Percentiles rank a stretch among this genome's conserved stretches.
Evolutionary conservation across 1,284 basidiomycete species (phyloP).

Genomic region (Meira nashicola): DNA sequence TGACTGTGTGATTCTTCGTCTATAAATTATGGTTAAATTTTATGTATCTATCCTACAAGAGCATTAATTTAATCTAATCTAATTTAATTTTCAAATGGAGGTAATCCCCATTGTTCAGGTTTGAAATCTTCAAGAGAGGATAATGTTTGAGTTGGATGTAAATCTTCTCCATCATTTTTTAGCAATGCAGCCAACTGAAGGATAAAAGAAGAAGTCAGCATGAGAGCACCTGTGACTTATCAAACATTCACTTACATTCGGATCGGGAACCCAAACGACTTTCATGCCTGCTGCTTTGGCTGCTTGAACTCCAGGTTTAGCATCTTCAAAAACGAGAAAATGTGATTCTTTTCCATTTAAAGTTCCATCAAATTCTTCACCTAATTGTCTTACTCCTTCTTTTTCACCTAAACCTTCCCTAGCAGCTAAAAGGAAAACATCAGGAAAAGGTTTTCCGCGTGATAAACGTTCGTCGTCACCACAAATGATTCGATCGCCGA

Average conservation of each 20-base stretch:
- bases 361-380: conserved; percentile 30
- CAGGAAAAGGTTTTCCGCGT: conserved; percentile 50
- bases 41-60: too few species aligned
- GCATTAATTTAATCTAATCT: too few species aligned
- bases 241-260: conserved; percentile 20
- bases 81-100: conserved; percentile 23
- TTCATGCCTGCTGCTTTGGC: conserved; percentile 49
- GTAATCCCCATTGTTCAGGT: conserved; percentile 46
- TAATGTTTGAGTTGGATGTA: conserved; percentile 42
- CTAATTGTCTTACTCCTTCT: conserved; percentile 26
- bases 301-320: conserved; percentile 46
- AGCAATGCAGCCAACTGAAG: too few species aligned
- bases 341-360: conserved; percentile 37
- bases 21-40: too few species aligned
- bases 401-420: conserved; percentile 32
- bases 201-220: neutral
- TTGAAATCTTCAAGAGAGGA: conserved; percentile 44
- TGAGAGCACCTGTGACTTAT: neutral
- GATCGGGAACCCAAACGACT: conserved; percentile 51
- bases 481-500: conserved; percentile 41
- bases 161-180: conserved; percentile 20
- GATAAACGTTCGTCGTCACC: conserved; percentile 45
- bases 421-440: conserved; percentile 52
- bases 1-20: too few species aligned
- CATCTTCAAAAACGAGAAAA: conserved; percentile 53